These are phyloP conservation scores for Cyclostephanos tholiformis DNA, from an alignment of 108 stramenopile species.

Conservation along the genomic window DNA sequence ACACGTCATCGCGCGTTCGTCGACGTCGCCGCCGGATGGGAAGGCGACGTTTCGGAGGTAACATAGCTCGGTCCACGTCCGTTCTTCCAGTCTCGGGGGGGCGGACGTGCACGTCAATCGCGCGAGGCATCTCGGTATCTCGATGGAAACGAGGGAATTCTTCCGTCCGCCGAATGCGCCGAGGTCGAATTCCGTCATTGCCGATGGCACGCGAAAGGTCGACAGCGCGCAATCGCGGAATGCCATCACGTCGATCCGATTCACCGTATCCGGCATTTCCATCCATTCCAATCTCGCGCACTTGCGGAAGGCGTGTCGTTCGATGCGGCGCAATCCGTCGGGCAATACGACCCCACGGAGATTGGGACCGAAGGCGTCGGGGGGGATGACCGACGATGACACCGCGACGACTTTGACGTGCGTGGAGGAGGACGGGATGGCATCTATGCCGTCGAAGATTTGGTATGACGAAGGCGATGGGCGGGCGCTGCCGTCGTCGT, in stretches of 20 bases:
- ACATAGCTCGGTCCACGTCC: too few species aligned
- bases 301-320: background rate
- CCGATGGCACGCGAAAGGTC: background rate
- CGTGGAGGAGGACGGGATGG: background rate
- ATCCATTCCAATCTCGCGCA: background rate
- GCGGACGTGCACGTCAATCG: background rate
- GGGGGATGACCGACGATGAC: background rate
- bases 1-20: background rate
- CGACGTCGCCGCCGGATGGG: background rate
- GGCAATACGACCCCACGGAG: background rate
- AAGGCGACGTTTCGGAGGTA: background rate
- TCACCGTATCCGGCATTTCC: background rate
- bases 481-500: too few species aligned
- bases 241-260: background rate
- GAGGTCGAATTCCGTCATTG: background rate
- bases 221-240: background rate
- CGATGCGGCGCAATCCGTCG: background rate
- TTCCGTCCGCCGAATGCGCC: too few species aligned
- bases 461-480: background rate
- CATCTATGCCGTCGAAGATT: background rate
- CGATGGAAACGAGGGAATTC: background rate
- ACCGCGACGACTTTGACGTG: background rate
- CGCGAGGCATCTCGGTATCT: background rate
- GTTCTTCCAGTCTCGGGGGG: background rate
- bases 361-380: background rate